Percentiles rank a stretch among this genome's conserved stretches.
These are phyloP conservation scores for Magnusiomyces paraingens DNA, from an alignment of 1,139 yeast genomes.

Conservation along the genomic window DNA sequence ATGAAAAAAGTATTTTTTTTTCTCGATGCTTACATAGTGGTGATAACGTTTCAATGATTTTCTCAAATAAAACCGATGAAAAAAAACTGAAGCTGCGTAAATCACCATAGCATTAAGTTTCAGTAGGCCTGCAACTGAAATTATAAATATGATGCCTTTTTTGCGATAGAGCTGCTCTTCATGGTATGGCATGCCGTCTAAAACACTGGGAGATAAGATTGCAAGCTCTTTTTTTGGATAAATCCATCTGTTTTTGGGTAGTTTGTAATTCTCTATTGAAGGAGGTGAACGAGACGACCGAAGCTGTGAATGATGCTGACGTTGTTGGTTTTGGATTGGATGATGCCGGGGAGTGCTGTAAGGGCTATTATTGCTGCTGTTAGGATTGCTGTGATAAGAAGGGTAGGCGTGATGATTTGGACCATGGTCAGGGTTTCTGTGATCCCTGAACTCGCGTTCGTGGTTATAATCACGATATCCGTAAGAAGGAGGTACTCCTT, in stretches of 20 bases:
- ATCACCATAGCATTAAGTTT: conserved; percentile 44
- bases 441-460: background rate
- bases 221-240: conserved; percentile 13
- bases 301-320: no score
- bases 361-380: background rate
- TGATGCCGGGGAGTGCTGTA: background rate
- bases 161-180: conserved; percentile 40
- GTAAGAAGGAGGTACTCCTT: no score
- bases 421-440: background rate
- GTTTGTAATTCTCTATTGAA: background rate
- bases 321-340: no score
- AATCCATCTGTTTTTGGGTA: conserved; percentile 15
- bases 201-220: conserved; percentile 34
- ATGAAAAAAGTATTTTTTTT: conserved; percentile 17
- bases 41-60: conserved; percentile 38
- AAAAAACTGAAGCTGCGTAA: conserved; percentile 42
- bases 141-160: conserved; percentile 44
- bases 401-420: background rate
- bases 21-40: conserved; percentile 25
- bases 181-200: conserved; percentile 33
- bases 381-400: background rate
- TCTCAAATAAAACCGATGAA: conserved; percentile 48
- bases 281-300: background rate
- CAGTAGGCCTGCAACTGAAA: conserved; percentile 39
- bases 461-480: no score